Evolutionary conservation across 2,329 filamentous ascomycete genomes (phyloP).

Genomic region (Huntiella savannae): DNA sequence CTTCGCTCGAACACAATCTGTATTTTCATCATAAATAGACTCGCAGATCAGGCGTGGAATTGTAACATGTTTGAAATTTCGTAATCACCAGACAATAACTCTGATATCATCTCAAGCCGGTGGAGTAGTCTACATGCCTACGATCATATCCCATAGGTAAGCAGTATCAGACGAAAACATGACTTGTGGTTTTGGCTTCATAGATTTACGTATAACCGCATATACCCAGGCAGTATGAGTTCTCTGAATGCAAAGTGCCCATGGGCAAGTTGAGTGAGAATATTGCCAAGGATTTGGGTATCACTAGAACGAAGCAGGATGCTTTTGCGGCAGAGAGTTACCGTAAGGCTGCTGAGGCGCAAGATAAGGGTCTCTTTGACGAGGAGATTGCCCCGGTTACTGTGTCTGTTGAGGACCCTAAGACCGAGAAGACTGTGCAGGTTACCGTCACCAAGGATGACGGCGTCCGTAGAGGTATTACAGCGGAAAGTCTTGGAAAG

Average conservation of each 20-base stretch:
- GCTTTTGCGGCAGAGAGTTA: conserved; percentile 83
- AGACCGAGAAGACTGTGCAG: conserved; percentile 67
- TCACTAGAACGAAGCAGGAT: conserved; percentile 60
- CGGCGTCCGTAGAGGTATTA: conserved; percentile 70
- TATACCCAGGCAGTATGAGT: no score
- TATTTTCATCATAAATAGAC: no score
- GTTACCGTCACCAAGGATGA: conserved; percentile 75
- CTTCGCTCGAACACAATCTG: no score
- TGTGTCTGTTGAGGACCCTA: conserved; percentile 77
- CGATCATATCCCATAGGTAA: no score
- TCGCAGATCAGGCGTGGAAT: no score
- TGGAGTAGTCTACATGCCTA: no score
- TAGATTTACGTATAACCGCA: no score
- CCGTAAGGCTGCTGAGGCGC: conserved; percentile 72
- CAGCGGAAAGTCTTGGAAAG: conserved; percentile 72
- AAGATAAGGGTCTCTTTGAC: conserved; percentile 75
- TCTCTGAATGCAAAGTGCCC: conserved; percentile 69
- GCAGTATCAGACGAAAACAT: no score
- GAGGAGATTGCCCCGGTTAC: conserved; percentile 77
- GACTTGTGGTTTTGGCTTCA: no score
- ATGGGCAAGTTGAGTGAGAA: conserved; percentile 89
- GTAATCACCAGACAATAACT: no score
- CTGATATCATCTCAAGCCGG: no score
- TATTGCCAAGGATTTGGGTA: conserved; percentile 73
- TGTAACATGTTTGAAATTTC: no score